Percentiles rank a stretch among this genome's conserved stretches.
These are phyloP conservation scores for Oryza officinalis DNA, from an alignment of 176 grass and related monocot species.

Conservation along the genomic window DNA sequence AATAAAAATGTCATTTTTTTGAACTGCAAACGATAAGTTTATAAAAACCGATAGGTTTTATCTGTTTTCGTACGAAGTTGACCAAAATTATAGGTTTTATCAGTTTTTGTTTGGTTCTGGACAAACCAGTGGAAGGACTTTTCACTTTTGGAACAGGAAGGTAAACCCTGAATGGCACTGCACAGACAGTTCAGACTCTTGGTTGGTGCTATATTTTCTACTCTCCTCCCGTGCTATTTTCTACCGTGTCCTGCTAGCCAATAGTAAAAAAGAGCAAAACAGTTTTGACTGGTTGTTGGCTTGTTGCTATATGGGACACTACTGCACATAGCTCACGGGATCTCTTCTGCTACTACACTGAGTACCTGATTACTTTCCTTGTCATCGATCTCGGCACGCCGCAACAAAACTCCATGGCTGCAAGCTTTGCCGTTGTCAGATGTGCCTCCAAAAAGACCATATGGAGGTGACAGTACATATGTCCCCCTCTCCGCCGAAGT, in stretches of 20 bases:
- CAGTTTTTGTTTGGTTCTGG: too few species aligned
- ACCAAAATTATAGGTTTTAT: too few species aligned
- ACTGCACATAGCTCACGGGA: slow-evolving; percentile 7
- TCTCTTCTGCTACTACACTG: background rate
- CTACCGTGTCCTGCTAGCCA: background rate
- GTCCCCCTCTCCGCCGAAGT: background rate
- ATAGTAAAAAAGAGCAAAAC: background rate
- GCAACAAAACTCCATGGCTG: slow-evolving; percentile 10
- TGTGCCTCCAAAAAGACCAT: background rate
- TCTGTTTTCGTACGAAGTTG: too few species aligned
- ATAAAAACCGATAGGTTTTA: too few species aligned
- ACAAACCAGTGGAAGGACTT: too few species aligned
- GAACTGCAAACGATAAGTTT: too few species aligned
- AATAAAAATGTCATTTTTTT: too few species aligned
- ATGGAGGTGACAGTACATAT: background rate
- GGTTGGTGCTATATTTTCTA: too few species aligned
- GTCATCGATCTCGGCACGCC: background rate
- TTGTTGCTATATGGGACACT: background rate
- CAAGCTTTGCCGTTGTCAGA: background rate
- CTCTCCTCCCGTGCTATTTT: background rate
- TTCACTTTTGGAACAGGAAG: too few species aligned
- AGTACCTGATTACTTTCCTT: background rate
- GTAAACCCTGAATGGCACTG: too few species aligned
- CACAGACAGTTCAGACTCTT: too few species aligned
- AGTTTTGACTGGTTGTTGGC: background rate